These are phyloP conservation scores for Coemansia sp. DNA, from an alignment of 192 early-diverging fungal genomes.

Conservation along the genomic window DNA sequence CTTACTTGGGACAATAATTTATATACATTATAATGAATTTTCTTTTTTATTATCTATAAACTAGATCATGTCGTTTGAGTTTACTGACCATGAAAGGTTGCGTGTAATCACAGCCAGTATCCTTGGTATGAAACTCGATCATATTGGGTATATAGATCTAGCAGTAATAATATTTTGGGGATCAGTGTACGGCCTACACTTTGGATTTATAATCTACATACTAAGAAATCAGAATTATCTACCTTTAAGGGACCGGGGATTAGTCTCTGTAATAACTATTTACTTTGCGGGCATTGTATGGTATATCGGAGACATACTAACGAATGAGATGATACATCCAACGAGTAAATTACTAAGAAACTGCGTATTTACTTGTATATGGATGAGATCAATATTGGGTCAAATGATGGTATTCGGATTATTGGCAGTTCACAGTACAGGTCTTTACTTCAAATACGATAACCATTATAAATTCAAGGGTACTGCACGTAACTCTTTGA, in stretches of 20 bases:
- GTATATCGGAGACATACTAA: slow-evolving; percentile 42
- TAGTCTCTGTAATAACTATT: slow-evolving; percentile 8
- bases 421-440: not conserved
- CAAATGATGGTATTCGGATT: slow-evolving; percentile 17
- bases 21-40: not conserved
- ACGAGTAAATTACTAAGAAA: slow-evolving; percentile 5
- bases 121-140: slow-evolving; percentile 30
- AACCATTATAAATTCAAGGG: not conserved
- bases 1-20: too few relatives aligned
- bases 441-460: slow-evolving; percentile 14
- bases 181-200: slow-evolving; percentile 18
- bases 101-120: slow-evolving; percentile 35
- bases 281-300: slow-evolving; percentile 25
- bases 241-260: slow-evolving; percentile 18
- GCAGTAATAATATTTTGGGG: slow-evolving; percentile 21
- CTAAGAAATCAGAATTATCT: slow-evolving; percentile 32
- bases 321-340: slow-evolving; percentile 41
- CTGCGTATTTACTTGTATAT: slow-evolving; percentile 39
- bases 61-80: slow-evolving; percentile 39
- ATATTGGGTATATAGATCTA: slow-evolving; percentile 42
- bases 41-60: not conserved
- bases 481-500: not conserved
- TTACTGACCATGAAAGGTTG: slow-evolving; percentile 31
- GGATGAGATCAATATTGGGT: slow-evolving; percentile 44
- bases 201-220: slow-evolving; percentile 27